Evolutionary conservation across 179 eudicot genomes (phyloP).

Genomic region (Patellifolia procumbens): DNA sequence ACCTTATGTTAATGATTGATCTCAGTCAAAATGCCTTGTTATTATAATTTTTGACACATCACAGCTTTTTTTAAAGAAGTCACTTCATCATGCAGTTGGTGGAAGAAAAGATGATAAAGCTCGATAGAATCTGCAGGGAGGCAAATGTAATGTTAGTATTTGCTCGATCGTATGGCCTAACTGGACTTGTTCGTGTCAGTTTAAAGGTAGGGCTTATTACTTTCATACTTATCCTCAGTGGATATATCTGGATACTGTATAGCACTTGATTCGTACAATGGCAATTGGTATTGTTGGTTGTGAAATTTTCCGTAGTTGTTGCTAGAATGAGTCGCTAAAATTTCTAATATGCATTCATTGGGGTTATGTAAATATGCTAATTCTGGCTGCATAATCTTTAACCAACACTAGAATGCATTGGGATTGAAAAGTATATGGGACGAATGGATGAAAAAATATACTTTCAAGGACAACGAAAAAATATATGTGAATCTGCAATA

Average conservation of each 20-base stretch:
- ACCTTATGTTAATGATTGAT: not conserved
- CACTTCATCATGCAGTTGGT: conserved; percentile 51
- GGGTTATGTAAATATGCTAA: not conserved
- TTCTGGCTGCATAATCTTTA: not conserved
- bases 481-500: not conserved
- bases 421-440: not conserved
- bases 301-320: not conserved
- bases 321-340: not conserved
- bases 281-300: not conserved
- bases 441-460: not conserved
- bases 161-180: conserved; percentile 95
- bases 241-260: not conserved
- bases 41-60: not conserved
- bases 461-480: not conserved
- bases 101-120: conserved; percentile 82
- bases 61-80: not conserved
- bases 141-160: conserved; percentile 72
- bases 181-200: conserved; percentile 90
- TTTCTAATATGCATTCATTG: not conserved
- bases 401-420: not conserved
- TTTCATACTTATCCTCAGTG: not conserved
- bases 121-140: conserved; percentile 83
- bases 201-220: conserved; percentile 57
- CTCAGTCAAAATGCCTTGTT: not conserved
- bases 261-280: not conserved